These are phyloP conservation scores for Arachis stenosperma DNA, from an alignment of 306 rosid genomes.

Conservation along the genomic window DNA sequence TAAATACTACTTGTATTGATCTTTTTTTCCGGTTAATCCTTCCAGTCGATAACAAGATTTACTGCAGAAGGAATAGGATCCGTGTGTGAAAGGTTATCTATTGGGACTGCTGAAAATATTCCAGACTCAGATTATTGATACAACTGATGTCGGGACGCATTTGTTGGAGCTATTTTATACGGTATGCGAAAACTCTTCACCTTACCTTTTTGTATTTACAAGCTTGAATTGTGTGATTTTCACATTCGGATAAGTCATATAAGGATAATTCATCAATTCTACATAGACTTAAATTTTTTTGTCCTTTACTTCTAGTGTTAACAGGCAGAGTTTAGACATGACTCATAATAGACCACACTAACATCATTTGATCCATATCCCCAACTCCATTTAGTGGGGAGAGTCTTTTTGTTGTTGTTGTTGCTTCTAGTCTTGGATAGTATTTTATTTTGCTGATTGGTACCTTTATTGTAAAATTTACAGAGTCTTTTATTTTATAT, in stretches of 20 bases:
- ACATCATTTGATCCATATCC: too few species aligned
- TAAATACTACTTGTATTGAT: slow-evolving; percentile 23
- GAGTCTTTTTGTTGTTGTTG: too few species aligned
- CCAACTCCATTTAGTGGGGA: too few species aligned
- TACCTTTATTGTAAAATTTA: slow-evolving; percentile 3
- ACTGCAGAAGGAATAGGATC: slow-evolving; percentile 78
- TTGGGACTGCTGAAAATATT: slow-evolving; percentile 83
- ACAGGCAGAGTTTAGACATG: too few species aligned
- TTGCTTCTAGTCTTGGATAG: background rate
- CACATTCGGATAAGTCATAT: slow-evolving; percentile 5
- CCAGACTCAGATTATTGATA: slow-evolving; percentile 77
- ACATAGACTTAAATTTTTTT: background rate
- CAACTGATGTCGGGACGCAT: slow-evolving; percentile 98
- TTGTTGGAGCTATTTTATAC: slow-evolving; percentile 86
- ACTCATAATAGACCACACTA: too few species aligned
- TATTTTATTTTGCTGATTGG: slow-evolving; percentile 5
- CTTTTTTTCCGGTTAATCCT: slow-evolving; percentile 23
- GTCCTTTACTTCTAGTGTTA: too few species aligned
- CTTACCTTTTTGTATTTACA: background rate
- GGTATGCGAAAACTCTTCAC: slow-evolving; percentile 47
- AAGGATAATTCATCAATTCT: background rate
- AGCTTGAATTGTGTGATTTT: slow-evolving; percentile 8
- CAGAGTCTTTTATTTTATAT: slow-evolving; percentile 30
- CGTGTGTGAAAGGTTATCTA: slow-evolving; percentile 68
- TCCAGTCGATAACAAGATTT: slow-evolving; percentile 67